These are phyloP conservation scores for Crepidotus variabilis DNA, from an alignment of 768 basidiomycete genomes.

Conservation along the genomic window DNA sequence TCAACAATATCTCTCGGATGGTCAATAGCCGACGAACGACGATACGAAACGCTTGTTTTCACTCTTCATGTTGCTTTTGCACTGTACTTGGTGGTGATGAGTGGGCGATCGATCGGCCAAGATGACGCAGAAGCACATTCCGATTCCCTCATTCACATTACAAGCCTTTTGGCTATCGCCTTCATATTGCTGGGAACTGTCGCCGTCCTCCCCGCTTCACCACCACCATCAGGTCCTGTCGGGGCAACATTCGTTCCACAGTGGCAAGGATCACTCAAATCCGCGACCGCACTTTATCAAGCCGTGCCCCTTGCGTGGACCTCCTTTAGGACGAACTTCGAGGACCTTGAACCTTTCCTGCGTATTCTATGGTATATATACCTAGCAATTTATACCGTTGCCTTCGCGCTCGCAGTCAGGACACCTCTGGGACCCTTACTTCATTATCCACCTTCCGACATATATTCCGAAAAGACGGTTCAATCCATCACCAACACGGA, in stretches of 20 bases:
- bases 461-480: slow-evolving; percentile 74
- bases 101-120: slow-evolving; percentile 49
- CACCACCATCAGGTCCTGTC: slow-evolving; percentile 17
- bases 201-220: slow-evolving; percentile 51
- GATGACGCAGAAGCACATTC: slow-evolving; percentile 37
- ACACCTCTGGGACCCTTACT: slow-evolving; percentile 75
- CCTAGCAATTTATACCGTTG: slow-evolving; percentile 45
- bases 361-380: slow-evolving; percentile 48
- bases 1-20: slow-evolving; percentile 56
- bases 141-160: slow-evolving; percentile 58
- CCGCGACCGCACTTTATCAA: too few species aligned
- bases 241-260: background rate
- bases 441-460: slow-evolving; percentile 66
- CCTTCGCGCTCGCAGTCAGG: too few species aligned
- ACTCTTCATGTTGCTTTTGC: slow-evolving; percentile 36
- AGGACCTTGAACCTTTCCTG: slow-evolving; percentile 5
- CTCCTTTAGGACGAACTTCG: background rate
- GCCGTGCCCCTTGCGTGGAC: background rate
- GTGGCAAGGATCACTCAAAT: slow-evolving; percentile 7
- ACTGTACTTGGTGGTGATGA: slow-evolving; percentile 56
- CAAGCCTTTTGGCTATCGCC: too few species aligned
- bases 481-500: slow-evolving; percentile 55
- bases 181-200: slow-evolving; percentile 37
- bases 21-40: slow-evolving; percentile 33
- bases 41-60: slow-evolving; percentile 30